Base-by-base conservation (phyloP, 306 rosid genomes). In the Prosopis cineraria region DNA sequence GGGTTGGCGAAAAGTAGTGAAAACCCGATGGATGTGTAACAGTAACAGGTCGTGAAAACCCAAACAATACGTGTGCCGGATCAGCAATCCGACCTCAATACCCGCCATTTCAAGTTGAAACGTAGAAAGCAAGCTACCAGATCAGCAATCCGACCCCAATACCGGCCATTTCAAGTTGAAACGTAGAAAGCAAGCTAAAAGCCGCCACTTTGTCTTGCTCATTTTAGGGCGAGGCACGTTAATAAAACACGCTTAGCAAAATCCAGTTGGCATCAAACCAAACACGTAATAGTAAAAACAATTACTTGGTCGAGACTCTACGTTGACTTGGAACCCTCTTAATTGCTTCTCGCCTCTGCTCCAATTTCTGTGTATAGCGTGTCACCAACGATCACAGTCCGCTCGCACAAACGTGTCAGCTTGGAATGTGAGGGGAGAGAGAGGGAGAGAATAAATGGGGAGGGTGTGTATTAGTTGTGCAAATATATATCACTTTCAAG, bases 131-230 rank as follows among this genome's bases (percentile, higher is more conserved):
- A n/a, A n/a, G n/a, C n/a, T n/a, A n/a, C 64, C 64, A 56, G 6
- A 56, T 31, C 72, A 43, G 8, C 14, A 39, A 53, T 10, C 13
- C 30, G 10, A 55, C 36, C 45, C n/a, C 3, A 39, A n/a, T 64
- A 3, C 39, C 39, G 14, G 39, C 69, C 78, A 39, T 50, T 19
- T 37, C 79, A 43, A 17, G 48, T 16, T 68, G 24, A 60, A 78
- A 52, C 39, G 56, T 66, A 66, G 50, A 60, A 70, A 59, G 30
- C 30, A 68, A 74, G 81, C 78, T 70, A 50, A 70, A 20, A 30
- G 14, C 39, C 16, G 31, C 31, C 0, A 9, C 55, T n/a, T 62
- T 31, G n/a, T 31, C 55, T 17, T 47, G 10, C n/a, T 19, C 56
- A 48, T 48, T 19, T 48, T 48, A 48, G 25, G 56, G 56, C 6